A percentile compares a stretch with the other conserved stretches of the same genome.
phyloP scores from a whole-genome alignment of 768 basidiomycete genomes.

The Tricholoma furcatifolium region DNA sequence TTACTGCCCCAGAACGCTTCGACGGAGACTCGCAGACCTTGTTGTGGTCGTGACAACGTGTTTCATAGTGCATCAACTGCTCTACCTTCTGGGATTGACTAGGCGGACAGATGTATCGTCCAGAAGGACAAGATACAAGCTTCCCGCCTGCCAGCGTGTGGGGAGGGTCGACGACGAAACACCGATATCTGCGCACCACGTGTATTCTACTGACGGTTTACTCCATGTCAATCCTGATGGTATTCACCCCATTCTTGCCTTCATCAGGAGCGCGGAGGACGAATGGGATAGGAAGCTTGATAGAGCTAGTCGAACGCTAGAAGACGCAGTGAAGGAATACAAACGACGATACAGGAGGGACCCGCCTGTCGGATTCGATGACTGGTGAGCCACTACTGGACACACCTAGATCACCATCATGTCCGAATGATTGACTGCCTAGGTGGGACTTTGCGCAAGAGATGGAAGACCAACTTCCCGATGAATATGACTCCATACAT shows the following conservation, averaged over 20 bases:
- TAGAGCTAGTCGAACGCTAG: slow-evolving; percentile 65
- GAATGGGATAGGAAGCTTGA: slow-evolving; percentile 54
- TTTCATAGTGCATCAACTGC: background rate
- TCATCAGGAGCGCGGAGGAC: slow-evolving; percentile 64
- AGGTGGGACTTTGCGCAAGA: slow-evolving; percentile 61
- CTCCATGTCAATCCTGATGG: slow-evolving; percentile 24
- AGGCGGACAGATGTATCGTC: background rate
- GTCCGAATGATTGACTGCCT: background rate
- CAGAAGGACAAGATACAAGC: background rate
- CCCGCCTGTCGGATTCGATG: slow-evolving; percentile 76
- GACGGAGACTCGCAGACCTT: slow-evolving; percentile 1
- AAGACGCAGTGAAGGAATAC: slow-evolving; percentile 69
- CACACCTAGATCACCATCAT: background rate
- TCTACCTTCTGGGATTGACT: background rate
- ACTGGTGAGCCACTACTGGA: slow-evolving; percentile 50
- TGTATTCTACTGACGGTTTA: slow-evolving; percentile 21
- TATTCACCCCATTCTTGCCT: slow-evolving; percentile 64
- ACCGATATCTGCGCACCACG: slow-evolving; percentile 16
- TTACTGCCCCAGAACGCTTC: background rate
- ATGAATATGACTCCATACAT: slow-evolving; percentile 80
- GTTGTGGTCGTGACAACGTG: background rate
- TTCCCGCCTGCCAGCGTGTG: background rate
- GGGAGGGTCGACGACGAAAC: slow-evolving; percentile 10
- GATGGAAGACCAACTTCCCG: slow-evolving; percentile 73
- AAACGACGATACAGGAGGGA: slow-evolving; percentile 57